Percentiles rank a stretch among this genome's conserved stretches.
Conservation (phyloP, 768 basidiomycete species). For the Xerocomellus chrysenteron region DNA sequence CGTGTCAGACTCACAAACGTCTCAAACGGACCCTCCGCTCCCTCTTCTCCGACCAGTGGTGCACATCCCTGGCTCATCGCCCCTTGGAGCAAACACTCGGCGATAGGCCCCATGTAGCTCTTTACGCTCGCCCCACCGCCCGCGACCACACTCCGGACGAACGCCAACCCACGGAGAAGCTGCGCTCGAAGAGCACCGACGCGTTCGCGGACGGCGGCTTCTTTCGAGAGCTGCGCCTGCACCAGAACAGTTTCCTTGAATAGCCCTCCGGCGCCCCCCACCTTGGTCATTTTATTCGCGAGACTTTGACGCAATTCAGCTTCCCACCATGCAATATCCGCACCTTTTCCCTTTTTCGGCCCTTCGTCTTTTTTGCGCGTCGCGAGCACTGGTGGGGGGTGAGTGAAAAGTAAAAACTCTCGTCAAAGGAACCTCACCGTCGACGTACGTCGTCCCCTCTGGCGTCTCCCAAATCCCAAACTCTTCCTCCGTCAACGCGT, state of each 20-base stretch:
- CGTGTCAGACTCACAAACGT: constrained; percentile 72
- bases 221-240: constrained; percentile 79
- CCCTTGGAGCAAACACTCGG: constrained; percentile 61
- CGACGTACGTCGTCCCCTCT: constrained; percentile 74
- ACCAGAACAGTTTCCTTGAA: constrained; percentile 88
- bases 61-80: constrained; percentile 54
- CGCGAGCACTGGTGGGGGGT: constrained; percentile 51
- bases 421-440: constrained; percentile 49
- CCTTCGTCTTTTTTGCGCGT: constrained; percentile 52
- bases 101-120: constrained; percentile 55
- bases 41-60: constrained; percentile 57
- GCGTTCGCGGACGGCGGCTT: constrained; percentile 60
- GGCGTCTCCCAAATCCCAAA: constrained; percentile 85
- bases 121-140: constrained; percentile 46
- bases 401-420: neutral
- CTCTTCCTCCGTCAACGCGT: constrained; percentile 67
- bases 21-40: constrained; percentile 45
- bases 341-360: constrained; percentile 77
- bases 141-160: constrained; percentile 62
- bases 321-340: constrained; percentile 93
- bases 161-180: constrained; percentile 64
- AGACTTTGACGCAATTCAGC: constrained; percentile 86
- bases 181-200: constrained; percentile 54
- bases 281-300: constrained; percentile 66
- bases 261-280: constrained; percentile 39